phyloP scores from a whole-genome alignment of 495 filamentous ascomycete species.

The Aspergillus sclerotioniger region DNA sequence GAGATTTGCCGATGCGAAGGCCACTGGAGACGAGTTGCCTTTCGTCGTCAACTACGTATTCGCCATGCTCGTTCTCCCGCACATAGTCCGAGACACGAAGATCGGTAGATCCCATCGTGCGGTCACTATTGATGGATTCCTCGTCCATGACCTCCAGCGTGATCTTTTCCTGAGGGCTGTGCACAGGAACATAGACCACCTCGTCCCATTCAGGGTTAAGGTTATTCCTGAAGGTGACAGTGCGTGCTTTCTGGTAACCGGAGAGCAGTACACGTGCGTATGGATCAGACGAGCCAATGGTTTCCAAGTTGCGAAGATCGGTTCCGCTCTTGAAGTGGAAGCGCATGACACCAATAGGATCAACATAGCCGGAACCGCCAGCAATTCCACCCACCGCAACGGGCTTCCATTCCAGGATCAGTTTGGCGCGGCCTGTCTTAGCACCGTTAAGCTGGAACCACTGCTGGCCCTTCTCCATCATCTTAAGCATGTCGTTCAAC shows the following conservation, averaged over 20 bases:
- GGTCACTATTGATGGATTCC: constrained; percentile 83
- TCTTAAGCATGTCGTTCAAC: constrained; percentile 85
- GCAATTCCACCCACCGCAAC: constrained; percentile 75
- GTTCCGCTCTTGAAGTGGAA: constrained; percentile 84
- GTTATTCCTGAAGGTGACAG: constrained; percentile 94
- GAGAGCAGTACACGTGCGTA: constrained; percentile 87
- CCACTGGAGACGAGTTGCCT: constrained; percentile 61
- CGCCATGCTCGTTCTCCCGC: constrained; percentile 70
- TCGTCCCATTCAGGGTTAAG: constrained; percentile 96
- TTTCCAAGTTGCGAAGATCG: constrained; percentile 86
- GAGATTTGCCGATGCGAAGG: constrained; percentile 64
- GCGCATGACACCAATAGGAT: constrained; percentile 90
- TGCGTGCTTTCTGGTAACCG: constrained; percentile 82
- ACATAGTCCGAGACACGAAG: constrained; percentile 77
- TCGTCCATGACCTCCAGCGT: constrained; percentile 94
- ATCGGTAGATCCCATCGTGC: constrained; percentile 77
- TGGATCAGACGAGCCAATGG: constrained; percentile 94
- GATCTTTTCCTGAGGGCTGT: constrained; percentile 79
- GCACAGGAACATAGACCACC: constrained; percentile 89
- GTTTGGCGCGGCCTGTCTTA: constrained; percentile 81
- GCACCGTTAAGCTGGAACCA: constrained; percentile 89
- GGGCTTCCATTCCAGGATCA: constrained; percentile 91
- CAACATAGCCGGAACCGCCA: constrained; percentile 84
- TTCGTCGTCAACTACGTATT: constrained; percentile 76
- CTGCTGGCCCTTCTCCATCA: constrained; percentile 88